Evolutionary conservation across 2,329 filamentous ascomycete species (phyloP), one percentile per base, ranked within the genome.

Genomic region (Dothideomycetidae sp.): DNA sequence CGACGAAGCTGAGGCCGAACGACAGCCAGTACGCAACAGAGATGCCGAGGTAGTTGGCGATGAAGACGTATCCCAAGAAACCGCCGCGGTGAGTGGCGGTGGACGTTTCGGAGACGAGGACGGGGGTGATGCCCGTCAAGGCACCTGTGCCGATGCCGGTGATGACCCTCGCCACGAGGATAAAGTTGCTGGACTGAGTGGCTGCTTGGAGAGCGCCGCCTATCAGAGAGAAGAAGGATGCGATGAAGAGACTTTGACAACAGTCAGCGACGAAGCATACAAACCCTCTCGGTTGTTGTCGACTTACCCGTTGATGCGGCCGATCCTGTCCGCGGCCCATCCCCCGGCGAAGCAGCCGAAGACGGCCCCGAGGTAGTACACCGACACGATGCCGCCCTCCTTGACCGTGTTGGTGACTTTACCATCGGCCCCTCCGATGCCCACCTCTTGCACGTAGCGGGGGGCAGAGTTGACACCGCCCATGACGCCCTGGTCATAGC

Each of bases 401-500:
- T 68, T 62, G 3, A 61, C 59, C 10, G 59, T 58, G 46, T 66
- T 52, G 9, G 65, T 70, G 17, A 69, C 59, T 3, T 55, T 60
- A 16, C 62, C 66, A 44, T 64, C 59, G 1, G 58, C 17, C 7
- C 42, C 33, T 11, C 67, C 66, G 31, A 70, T 68, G 31, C 59
- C 58, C 5, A 67, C 62, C 46, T 58, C 53, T 10, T 48, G 45
- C 14, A 64, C 55, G 48, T 61, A 66, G 33, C 53, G 48, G 1
- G 59, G 59, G 10, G 60, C 55, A 5, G 50, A 50, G 41, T 66
- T 70, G 33, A 70, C 64, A 29, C 62, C 62, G 33, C 67, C 66
- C 58, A 68, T 64, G n/a, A 70, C 65, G 36, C 67, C 67, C 45
- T 70, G 67, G 41, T 70, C 64, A 52, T 70, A 71, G 13, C 67